Evolutionary conservation across 495 filamentous ascomycete species (phyloP).

Genomic region (Rostrohypoxylon terebratum): DNA sequence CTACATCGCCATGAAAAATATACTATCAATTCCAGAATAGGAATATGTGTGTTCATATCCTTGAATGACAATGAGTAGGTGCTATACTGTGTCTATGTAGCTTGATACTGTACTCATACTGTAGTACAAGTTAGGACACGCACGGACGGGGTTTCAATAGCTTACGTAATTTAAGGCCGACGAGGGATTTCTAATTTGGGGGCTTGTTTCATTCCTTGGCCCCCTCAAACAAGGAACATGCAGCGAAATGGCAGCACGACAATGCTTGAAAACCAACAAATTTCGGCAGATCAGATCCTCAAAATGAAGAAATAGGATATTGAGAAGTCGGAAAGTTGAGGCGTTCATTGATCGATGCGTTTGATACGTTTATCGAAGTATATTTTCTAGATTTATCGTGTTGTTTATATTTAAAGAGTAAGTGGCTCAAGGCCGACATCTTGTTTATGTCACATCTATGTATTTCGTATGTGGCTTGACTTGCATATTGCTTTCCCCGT

Average conservation of each 20-base stretch:
- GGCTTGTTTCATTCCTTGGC: background rate
- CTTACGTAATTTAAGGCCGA: background rate
- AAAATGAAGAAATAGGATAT: background rate
- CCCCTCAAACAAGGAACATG: background rate
- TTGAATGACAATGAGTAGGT: background rate
- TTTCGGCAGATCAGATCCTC: conserved; percentile 2
- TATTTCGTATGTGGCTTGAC: background rate
- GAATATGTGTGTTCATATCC: too few species aligned
- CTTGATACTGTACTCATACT: background rate
- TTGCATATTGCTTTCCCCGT: background rate
- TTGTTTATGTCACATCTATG: background rate
- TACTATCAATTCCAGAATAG: too few species aligned
- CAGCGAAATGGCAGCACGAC: background rate
- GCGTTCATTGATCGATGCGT: background rate
- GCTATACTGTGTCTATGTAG: background rate
- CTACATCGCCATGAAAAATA: too few species aligned
- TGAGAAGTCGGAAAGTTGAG: background rate
- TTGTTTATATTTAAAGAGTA: background rate
- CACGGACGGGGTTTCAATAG: background rate
- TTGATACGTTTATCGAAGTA: background rate
- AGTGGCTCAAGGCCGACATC: background rate
- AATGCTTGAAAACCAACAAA: background rate
- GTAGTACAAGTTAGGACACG: background rate
- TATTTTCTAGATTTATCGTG: background rate
- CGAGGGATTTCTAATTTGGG: background rate